phyloP scores from a whole-genome alignment of 495 filamentous ascomycete species.

The Bacidia rubella region DNA sequence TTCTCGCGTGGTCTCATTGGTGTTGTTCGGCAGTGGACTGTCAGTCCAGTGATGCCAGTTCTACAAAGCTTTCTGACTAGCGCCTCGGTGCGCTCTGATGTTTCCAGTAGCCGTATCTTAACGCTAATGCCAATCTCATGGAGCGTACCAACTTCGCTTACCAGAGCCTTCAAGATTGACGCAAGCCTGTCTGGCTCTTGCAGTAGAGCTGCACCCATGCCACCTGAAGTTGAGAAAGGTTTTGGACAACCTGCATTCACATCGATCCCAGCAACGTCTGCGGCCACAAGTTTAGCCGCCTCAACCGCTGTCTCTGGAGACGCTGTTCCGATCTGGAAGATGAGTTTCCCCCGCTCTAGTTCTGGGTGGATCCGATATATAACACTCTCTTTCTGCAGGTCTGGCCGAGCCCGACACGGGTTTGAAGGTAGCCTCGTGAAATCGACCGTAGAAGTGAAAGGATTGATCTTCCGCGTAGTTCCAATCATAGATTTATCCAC shows the following conservation, averaged over 20 bases:
- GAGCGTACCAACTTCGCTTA: conserved; percentile 57
- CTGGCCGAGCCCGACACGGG: conserved; percentile 32
- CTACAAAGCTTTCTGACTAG: conserved; percentile 60
- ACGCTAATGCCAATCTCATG: conserved; percentile 85
- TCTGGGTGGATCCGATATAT: conserved; percentile 74
- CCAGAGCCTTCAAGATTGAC: conserved; percentile 67
- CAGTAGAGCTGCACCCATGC: conserved; percentile 90
- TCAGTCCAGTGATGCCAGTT: conserved; percentile 85
- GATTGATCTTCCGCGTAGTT: conserved; percentile 59
- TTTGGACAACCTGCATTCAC: conserved; percentile 97
- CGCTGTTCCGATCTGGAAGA: conserved; percentile 87
- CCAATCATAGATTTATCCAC: conserved; percentile 86
- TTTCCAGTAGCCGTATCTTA: conserved; percentile 83
- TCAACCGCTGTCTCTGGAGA: conserved; percentile 66
- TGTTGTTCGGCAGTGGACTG: conserved; percentile 89
- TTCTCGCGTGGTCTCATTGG: conserved; percentile 84
- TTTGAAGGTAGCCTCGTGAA: conserved; percentile 66
- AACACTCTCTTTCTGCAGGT: conserved; percentile 46
- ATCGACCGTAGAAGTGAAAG: conserved; percentile 62
- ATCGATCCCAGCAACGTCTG: conserved; percentile 84
- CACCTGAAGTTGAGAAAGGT: conserved; percentile 78
- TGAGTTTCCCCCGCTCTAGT: conserved; percentile 53
- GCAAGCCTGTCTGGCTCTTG: conserved; percentile 68
- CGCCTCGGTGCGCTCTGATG: conserved; percentile 51
- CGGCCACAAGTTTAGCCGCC: conserved; percentile 69